These are phyloP conservation scores for Dictyostelium brefeldianum DNA, from an alignment of 78 protist genomes.

Conservation along the genomic window DNA sequence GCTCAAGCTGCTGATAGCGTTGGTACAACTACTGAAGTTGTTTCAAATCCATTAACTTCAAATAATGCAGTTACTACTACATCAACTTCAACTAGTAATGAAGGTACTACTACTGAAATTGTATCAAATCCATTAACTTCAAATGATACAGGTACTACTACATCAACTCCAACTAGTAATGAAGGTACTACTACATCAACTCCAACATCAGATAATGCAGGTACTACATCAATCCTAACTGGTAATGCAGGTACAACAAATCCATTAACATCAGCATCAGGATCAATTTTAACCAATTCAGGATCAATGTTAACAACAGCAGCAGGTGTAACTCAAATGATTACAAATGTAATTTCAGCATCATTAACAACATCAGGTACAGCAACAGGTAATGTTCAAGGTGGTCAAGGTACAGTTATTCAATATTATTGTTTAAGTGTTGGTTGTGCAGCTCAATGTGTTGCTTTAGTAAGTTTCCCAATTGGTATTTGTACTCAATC, in stretches of 20 bases:
- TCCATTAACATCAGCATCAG: neutral
- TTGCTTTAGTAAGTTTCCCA: neutral
- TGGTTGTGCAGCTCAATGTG: slow-evolving; percentile 1
- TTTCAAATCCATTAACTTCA: neutral
- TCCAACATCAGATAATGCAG: neutral
- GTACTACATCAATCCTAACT: too few relatives aligned
- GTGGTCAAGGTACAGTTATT: neutral
- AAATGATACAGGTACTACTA: neutral
- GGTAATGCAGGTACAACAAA: neutral
- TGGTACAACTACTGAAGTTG: too few relatives aligned
- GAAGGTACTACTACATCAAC: neutral
- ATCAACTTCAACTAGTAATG: neutral
- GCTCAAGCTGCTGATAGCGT: neutral
- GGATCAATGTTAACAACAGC: neutral
- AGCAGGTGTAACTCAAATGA: neutral
- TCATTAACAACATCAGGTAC: neutral
- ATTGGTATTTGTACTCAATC: neutral
- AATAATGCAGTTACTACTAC: neutral
- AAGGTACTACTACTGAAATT: too few relatives aligned
- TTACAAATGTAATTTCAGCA: slow-evolving; percentile 3
- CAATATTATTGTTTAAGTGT: slow-evolving; percentile 16
- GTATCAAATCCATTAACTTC: neutral
- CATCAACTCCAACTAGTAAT: neutral
- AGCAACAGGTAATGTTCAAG: neutral
- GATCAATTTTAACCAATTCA: neutral